phyloP scores from a whole-genome alignment of 2,329 filamentous ascomycete genomes.

The Endocalyx cinctus region DNA sequence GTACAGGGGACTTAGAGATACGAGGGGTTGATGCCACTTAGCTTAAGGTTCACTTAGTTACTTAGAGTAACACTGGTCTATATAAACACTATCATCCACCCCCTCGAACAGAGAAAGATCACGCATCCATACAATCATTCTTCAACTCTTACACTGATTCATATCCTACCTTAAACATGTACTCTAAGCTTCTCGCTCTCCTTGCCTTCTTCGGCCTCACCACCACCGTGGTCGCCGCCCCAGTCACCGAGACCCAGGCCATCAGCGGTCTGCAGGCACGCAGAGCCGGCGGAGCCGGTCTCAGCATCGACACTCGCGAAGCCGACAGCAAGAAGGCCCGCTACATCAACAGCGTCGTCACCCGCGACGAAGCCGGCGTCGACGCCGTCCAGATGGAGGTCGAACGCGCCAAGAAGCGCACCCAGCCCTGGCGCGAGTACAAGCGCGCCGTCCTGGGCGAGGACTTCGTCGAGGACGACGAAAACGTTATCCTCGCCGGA shows the following conservation, averaged over 20 bases:
- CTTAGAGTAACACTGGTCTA: no score
- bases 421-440: not conserved
- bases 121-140: no score
- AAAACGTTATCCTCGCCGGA: no score
- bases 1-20: no score
- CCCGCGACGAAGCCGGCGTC: not conserved
- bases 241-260: not conserved
- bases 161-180: not conserved
- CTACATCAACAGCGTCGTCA: not conserved
- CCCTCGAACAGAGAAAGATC: no score
- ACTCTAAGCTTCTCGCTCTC: not conserved
- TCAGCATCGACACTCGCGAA: not conserved
- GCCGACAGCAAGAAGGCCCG: not conserved
- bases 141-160: no score
- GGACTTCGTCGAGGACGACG: no score
- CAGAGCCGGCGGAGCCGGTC: not conserved
- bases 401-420: not conserved
- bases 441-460: no score
- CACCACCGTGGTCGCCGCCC: not conserved
- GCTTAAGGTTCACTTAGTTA: no score
- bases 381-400: not conserved
- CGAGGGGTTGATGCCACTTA: no score
- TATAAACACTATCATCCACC: no score
- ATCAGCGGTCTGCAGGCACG: not conserved
- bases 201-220: not conserved